Percentiles rank a stretch among this genome's conserved stretches.
These are phyloP conservation scores for Sophora flavescens DNA, from an alignment of 306 rosid genomes.

Conservation along the genomic window DNA sequence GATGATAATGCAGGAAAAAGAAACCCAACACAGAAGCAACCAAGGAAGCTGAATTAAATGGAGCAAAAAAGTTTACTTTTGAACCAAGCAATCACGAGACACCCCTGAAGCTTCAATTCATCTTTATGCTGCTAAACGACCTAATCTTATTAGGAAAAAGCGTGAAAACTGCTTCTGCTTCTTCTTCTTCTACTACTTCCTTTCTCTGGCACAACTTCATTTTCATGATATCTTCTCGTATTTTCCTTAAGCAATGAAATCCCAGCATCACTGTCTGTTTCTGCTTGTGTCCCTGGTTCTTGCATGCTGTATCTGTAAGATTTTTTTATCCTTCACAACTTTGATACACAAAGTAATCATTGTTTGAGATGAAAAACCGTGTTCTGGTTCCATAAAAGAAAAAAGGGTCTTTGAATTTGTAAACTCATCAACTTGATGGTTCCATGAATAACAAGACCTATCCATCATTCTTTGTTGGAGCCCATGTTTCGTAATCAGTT, in stretches of 20 bases:
- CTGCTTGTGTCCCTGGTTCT: slow-evolving; percentile 9
- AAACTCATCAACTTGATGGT: slow-evolving; percentile 28
- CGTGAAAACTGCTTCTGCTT: slow-evolving; percentile 54
- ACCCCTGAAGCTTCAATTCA: slow-evolving; percentile 65
- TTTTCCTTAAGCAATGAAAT: slow-evolving; percentile 50
- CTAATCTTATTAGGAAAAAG: slow-evolving; percentile 57
- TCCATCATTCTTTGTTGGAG: slow-evolving; percentile 41
- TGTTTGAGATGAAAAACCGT: slow-evolving; percentile 1
- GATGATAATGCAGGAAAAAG: slow-evolving; percentile 55
- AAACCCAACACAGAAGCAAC: slow-evolving; percentile 43
- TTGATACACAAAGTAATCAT: slow-evolving; percentile 27
- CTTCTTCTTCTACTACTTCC: slow-evolving; percentile 38
- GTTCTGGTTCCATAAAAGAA: slow-evolving; percentile 28
- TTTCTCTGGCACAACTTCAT: slow-evolving; percentile 37
- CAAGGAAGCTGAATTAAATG: slow-evolving; percentile 33
- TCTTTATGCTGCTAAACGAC: slow-evolving; percentile 68
- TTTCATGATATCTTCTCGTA: slow-evolving; percentile 40
- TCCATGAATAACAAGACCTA: slow-evolving; percentile 51
- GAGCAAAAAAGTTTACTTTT: slow-evolving; percentile 49
- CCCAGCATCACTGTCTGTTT: slow-evolving; percentile 10
- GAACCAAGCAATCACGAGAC: slow-evolving; percentile 76
- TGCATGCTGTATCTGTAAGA: neutral
- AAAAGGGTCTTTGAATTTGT: slow-evolving; percentile 30
- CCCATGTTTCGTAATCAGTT: slow-evolving; percentile 77
- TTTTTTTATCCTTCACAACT: slow-evolving; percentile 32